A percentile compares a stretch with the other conserved stretches of the same genome.
phyloP scores from a whole-genome alignment of 1,284 basidiomycete genomes.

The Trametes polyzona region DNA sequence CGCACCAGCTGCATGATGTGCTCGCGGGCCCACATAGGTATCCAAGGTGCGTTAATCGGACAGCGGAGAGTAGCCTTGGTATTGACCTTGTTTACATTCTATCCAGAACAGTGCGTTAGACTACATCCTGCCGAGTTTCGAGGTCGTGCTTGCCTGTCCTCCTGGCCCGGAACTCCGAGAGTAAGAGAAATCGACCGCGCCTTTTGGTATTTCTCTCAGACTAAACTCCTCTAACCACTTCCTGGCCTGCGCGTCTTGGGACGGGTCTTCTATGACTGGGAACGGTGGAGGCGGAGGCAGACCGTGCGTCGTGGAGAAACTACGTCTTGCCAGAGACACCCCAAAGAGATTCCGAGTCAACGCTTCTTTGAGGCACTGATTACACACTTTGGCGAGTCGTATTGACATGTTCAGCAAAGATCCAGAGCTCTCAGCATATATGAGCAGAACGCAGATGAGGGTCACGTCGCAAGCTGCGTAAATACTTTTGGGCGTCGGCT shows the following conservation, averaged over 20 bases:
- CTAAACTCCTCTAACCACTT: conserved; percentile 58
- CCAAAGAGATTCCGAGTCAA: background rate
- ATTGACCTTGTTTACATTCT: conserved; percentile 86
- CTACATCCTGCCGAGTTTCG: background rate
- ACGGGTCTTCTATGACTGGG: conserved; percentile 37
- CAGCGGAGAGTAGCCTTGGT: conserved; percentile 74
- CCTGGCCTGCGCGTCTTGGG: conserved; percentile 49
- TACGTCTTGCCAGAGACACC: background rate
- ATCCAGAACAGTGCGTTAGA: background rate
- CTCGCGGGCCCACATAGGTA: conserved; percentile 68
- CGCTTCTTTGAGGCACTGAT: background rate
- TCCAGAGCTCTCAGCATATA: background rate
- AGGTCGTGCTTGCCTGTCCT: conserved; percentile 60
- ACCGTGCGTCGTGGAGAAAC: conserved; percentile 1
- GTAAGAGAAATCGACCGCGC: conserved; percentile 61
- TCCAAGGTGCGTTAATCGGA: conserved; percentile 59
- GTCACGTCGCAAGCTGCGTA: background rate
- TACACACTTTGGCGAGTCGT: no score
- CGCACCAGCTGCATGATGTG: conserved; percentile 55
- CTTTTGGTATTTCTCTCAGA: conserved; percentile 45
- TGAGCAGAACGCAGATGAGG: background rate
- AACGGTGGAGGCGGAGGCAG: conserved; percentile 44
- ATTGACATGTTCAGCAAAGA: background rate
- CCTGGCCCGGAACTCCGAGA: conserved; percentile 80
- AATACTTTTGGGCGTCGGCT: background rate